Evolutionary conservation across 805 yeast species (phyloP), one percentile per base, ranked within the genome.

Genomic region (Diddensiella caesifluorescens): DNA sequence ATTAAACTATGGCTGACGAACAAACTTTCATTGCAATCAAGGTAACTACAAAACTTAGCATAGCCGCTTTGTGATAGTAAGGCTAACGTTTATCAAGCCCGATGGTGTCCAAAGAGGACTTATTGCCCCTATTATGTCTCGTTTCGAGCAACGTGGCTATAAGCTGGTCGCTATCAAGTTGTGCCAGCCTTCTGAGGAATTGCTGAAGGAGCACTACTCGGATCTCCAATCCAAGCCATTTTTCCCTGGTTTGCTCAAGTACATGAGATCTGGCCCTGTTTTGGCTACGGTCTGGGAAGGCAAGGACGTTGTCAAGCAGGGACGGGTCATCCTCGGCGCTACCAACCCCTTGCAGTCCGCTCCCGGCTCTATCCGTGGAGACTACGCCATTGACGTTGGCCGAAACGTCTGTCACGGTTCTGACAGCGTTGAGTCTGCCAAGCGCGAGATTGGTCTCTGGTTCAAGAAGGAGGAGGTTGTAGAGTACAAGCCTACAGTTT

Each of bases 221-320:
- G 99, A 92, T 74, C 83, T 92, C 70, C 89, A 83, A 68, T 71
- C 78, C 63, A 92, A 92, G 79, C 95, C 97, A 63, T 92, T 92
- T 79, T 92, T 89, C 90, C 96, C 97, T 67, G 85, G 95, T 53
- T 79, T 92, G 71, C 78, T 86, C 65, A 75, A 87, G 54, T 89
- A 89, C 86, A 94, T 92, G 99, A 75, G 77, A 67, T 87, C 96
- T 56, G 99, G 99, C 61, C 99, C 99, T 67, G 83, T 92, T 59
- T 80, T 90, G 62, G 98, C 98, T 61, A 92, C 96, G 68, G 97
- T 89, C 61, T 92, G 99, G 99, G 97, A 92, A 74, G 99, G 99
- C 73, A 92, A 89, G 77, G 97, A 92, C 65, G 98, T 80, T 68
- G 98, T 92, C 70, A 89, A 90, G 77, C 95, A 86, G 71, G 98